These are phyloP conservation scores for Thermothelomyces thermophilus DNA, from an alignment of 2,329 filamentous ascomycete species.

Conservation along the genomic window DNA sequence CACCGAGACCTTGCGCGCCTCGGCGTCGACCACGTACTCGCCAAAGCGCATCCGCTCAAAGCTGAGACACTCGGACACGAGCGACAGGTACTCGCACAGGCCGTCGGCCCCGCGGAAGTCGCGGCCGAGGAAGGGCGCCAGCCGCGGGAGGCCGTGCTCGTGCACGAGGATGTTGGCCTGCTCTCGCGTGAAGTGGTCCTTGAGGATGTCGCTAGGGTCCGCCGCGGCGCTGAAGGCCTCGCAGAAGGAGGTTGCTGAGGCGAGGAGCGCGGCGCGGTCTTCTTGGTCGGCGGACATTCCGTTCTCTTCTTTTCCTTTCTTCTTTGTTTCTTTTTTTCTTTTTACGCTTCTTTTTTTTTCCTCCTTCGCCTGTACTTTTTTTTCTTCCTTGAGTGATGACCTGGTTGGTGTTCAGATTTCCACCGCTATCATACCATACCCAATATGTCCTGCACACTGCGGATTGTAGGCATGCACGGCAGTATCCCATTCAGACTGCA, in stretches of 20 bases:
- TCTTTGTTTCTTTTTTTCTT: not conserved
- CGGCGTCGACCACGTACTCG: constrained; percentile 26
- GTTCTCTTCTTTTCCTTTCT: not conserved
- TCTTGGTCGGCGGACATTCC: not conserved
- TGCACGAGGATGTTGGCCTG: constrained; percentile 22
- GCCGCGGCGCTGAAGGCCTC: constrained; percentile 27
- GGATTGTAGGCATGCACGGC: too few species aligned
- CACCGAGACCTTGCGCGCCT: constrained; percentile 26
- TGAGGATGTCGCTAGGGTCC: constrained; percentile 25
- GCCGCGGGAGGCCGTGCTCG: constrained; percentile 31
- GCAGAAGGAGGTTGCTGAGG: constrained; percentile 30
- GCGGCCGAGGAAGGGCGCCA: constrained; percentile 32
- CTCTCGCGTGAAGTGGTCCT: constrained; percentile 26
- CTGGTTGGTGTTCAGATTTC: too few species aligned
- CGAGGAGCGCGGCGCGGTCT: constrained; percentile 27
- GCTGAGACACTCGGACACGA: constrained; percentile 22
- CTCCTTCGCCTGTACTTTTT: not conserved
- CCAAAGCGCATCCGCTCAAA: constrained; percentile 30
- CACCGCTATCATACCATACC: too few species aligned
- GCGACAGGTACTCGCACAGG: constrained; percentile 27
- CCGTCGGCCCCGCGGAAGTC: constrained; percentile 29
- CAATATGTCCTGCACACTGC: too few species aligned
- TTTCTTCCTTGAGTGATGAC: not conserved
- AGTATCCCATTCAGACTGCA: too few species aligned
- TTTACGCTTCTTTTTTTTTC: not conserved